A percentile compares a stretch with the other conserved stretches of the same genome.
Evolutionary conservation across 495 filamentous ascomycete genomes (phyloP).

Genomic region (Staphylotrichum longicolle): DNA sequence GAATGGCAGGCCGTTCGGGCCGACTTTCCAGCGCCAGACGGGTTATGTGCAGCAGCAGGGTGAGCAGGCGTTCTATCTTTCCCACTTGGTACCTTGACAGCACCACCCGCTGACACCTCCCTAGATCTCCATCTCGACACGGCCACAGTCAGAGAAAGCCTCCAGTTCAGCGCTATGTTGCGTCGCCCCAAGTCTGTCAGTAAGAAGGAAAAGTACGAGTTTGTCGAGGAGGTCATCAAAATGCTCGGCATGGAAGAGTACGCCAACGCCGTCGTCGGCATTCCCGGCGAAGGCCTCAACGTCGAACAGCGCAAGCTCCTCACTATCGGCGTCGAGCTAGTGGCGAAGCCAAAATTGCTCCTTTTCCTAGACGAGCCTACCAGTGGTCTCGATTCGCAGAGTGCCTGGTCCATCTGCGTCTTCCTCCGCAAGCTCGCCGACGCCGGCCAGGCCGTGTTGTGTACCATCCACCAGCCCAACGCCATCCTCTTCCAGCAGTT

Average conservation of each 20-base stretch:
- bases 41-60: conserved; percentile 92
- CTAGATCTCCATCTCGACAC: conserved; percentile 73
- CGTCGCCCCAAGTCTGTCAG: conserved; percentile 68
- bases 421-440: conserved; percentile 83
- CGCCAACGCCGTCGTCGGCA: conserved; percentile 78
- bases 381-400: conserved; percentile 80
- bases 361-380: conserved; percentile 80
- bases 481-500: conserved; percentile 72
- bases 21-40: conserved; percentile 76
- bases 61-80: conserved; percentile 34
- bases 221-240: conserved; percentile 85
- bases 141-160: conserved; percentile 76
- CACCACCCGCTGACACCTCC: not conserved
- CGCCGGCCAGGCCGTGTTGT: conserved; percentile 68
- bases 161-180: conserved; percentile 75
- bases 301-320: conserved; percentile 60
- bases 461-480: conserved; percentile 78
- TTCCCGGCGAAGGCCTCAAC: conserved; percentile 61
- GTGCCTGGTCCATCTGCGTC: conserved; percentile 75
- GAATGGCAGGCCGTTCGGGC: conserved; percentile 63
- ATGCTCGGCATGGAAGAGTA: conserved; percentile 79
- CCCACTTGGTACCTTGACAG: not conserved
- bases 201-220: conserved; percentile 71
- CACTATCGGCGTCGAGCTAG: conserved; percentile 90
- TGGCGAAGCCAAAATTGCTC: conserved; percentile 75